Evolutionary conservation across 2,329 filamentous ascomycete genomes (phyloP).

Genomic region (Penicillium occitanis): DNA sequence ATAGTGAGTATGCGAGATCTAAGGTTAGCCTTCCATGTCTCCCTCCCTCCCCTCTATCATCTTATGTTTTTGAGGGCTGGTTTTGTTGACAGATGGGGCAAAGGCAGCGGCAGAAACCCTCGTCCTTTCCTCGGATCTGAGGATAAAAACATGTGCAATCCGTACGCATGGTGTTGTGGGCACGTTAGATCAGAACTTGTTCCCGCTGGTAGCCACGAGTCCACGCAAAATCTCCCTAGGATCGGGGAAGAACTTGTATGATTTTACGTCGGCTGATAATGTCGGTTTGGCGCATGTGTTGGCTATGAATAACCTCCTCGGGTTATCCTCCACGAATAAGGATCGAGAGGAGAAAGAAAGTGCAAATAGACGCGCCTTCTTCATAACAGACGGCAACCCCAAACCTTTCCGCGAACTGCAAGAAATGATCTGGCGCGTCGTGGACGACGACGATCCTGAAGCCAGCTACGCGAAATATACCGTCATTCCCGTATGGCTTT

Average conservation of each 20-base stretch:
- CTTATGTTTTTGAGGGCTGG: neutral
- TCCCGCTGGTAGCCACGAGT: slow-evolving; percentile 12
- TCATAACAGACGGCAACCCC: slow-evolving; percentile 17
- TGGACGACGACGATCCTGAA: no score
- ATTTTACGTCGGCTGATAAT: slow-evolving; percentile 18
- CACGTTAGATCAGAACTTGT: slow-evolving; percentile 15
- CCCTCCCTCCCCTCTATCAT: neutral
- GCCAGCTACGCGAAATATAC: no score
- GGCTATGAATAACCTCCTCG: slow-evolving; percentile 13
- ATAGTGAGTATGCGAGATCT: slow-evolving; percentile 13
- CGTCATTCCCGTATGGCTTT: slow-evolving; percentile 14
- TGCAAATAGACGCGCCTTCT: slow-evolving; percentile 11
- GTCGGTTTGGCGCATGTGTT: slow-evolving; percentile 17
- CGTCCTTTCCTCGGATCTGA: neutral
- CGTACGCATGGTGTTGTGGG: slow-evolving; percentile 18
- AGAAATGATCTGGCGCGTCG: slow-evolving; percentile 18
- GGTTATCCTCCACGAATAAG: neutral
- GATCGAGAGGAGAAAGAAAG: neutral
- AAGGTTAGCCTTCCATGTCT: slow-evolving; percentile 7
- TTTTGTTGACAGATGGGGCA: neutral
- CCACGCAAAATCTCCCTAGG: slow-evolving; percentile 9
- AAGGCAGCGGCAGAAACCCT: slow-evolving; percentile 15
- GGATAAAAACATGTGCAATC: slow-evolving; percentile 18
- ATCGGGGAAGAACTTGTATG: slow-evolving; percentile 14
- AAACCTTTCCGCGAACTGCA: slow-evolving; percentile 14